Evolutionary conservation across 768 basidiomycete species (phyloP), one percentile per base, ranked within the genome.

Genomic region (Pleurotus eryngii): DNA sequence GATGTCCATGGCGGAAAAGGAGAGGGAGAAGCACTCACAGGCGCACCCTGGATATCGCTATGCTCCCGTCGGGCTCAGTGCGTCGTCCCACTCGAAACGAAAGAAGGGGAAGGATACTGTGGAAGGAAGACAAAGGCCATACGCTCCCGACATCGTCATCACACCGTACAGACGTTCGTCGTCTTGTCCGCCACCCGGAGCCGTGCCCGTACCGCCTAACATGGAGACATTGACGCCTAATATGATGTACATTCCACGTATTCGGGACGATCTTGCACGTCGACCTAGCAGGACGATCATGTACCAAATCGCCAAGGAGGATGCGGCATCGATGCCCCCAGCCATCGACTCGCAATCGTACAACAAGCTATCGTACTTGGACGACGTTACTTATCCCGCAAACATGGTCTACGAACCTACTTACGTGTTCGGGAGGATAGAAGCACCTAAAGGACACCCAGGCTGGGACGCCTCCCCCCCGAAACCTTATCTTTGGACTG

Each of bases 1-100:
- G 83, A 57, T 79, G 14, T 65, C 71, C 38, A 73, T 82, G 67
- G 84, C 83, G 1, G 72, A 74, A 2, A 60, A 65, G 57, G 83
- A 84, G 64, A 83, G 79, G 68, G 64, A 69, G 56, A 64, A 57
- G 50, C 81, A 82, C 66, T 68, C 70, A 3, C 55, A 59, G 30
- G 55, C 69, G 37, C 73, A 79, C 60, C 81, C 81, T 0, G 70
- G 71, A 35, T 81, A 79, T 69, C 71, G 74, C 60, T 81, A 78
- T 51, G 64, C 63, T 2, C 76, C 77, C 2, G 51, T 40, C 43
- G 42, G 24, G 45, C 43, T 37, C 35, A 51, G 40, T 27, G 49
- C 12, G 27, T 46, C 24, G 42, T 26, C 24, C 24, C 38, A 24
- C 47, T 46, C 37, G 40, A 59, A 46, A 60, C 27, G 15, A 39